Percentiles rank a stretch among this genome's conserved stretches.
These are phyloP conservation scores for Lactarius quietus DNA, from an alignment of 768 basidiomycete genomes.

Conservation along the genomic window DNA sequence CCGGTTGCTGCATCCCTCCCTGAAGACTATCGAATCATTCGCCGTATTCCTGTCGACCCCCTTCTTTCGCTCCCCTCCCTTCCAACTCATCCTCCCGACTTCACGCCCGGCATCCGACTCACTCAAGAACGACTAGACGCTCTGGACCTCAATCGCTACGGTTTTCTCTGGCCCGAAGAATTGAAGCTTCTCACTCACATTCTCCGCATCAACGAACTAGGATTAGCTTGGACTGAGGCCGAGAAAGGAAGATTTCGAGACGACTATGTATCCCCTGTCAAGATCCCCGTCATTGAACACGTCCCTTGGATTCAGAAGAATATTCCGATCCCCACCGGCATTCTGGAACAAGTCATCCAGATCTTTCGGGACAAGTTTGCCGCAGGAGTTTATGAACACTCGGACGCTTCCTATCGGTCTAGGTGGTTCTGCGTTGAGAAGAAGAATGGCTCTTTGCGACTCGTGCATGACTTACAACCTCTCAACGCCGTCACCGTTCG, in stretches of 20 bases:
- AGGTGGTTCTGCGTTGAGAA: not conserved
- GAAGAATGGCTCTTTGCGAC: slow-evolving; percentile 10
- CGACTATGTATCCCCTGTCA: not conserved
- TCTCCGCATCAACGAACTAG: slow-evolving; percentile 38
- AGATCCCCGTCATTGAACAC: too few species aligned
- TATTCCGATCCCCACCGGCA: too few species aligned
- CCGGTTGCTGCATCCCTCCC: not conserved
- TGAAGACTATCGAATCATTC: not conserved
- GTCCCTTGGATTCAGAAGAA: too few species aligned
- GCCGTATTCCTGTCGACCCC: not conserved
- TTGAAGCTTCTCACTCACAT: slow-evolving; percentile 25
- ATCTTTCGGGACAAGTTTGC: not conserved
- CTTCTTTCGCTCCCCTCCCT: not conserved
- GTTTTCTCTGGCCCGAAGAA: slow-evolving; percentile 31
- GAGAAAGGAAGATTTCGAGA: not conserved
- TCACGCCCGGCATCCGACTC: not conserved
- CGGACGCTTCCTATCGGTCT: not conserved
- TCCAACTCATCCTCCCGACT: not conserved
- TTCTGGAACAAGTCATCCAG: too few species aligned
- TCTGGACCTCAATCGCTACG: not conserved
- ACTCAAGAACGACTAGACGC: not conserved
- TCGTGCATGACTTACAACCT: slow-evolving; percentile 29
- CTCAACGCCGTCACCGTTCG: slow-evolving; percentile 28
- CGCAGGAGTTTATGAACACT: slow-evolving; percentile 34
- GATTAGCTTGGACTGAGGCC: slow-evolving; percentile 10